Evolutionary conservation across 352 stramenopile species (phyloP).

Genomic region (Globisporangium mamillatum): DNA sequence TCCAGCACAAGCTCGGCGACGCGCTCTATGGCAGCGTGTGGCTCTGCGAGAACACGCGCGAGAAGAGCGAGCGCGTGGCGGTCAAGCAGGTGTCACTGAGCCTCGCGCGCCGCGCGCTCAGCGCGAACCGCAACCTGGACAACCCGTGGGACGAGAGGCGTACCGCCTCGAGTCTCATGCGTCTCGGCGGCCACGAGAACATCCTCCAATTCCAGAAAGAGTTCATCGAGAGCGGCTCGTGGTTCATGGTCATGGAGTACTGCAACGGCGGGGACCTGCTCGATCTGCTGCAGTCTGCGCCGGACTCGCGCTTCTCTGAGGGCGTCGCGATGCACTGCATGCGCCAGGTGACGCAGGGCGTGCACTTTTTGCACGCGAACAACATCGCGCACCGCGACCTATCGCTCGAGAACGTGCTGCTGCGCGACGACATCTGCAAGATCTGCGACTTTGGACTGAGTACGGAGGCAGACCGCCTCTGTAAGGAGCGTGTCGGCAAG

Average conservation of each 20-base stretch:
- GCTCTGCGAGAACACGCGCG: slow-evolving; percentile 30
- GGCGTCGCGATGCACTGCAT: slow-evolving; percentile 23
- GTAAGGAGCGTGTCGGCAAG: slow-evolving; percentile 20
- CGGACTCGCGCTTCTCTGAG: slow-evolving; percentile 28
- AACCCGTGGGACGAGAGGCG: slow-evolving; percentile 38
- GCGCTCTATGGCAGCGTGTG: slow-evolving; percentile 40
- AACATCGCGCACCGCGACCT: neutral
- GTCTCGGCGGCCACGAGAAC: slow-evolving; percentile 33
- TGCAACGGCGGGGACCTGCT: slow-evolving; percentile 51
- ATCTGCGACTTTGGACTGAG: slow-evolving; percentile 25
- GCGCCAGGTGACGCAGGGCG: slow-evolving; percentile 26
- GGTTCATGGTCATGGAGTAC: slow-evolving; percentile 57
- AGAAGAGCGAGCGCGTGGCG: slow-evolving; percentile 26
- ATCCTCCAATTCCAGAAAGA: slow-evolving; percentile 37
- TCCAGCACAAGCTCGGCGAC: slow-evolving; percentile 26
- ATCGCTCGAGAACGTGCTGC: slow-evolving; percentile 15
- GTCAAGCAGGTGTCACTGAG: slow-evolving; percentile 38
- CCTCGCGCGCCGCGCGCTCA: slow-evolving; percentile 21
- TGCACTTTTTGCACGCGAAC: slow-evolving; percentile 12
- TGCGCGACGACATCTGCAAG: slow-evolving; percentile 13
- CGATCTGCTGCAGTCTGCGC: slow-evolving; percentile 21
- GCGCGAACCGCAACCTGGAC: slow-evolving; percentile 19
- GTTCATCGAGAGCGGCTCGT: slow-evolving; percentile 41
- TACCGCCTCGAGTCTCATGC: slow-evolving; percentile 26
- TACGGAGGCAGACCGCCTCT: slow-evolving; percentile 25